A percentile compares a stretch with the other conserved stretches of the same genome.
These are phyloP conservation scores for Plasmodium sp. DNA, from an alignment of 169 alveolate genomes.

Conservation along the genomic window DNA sequence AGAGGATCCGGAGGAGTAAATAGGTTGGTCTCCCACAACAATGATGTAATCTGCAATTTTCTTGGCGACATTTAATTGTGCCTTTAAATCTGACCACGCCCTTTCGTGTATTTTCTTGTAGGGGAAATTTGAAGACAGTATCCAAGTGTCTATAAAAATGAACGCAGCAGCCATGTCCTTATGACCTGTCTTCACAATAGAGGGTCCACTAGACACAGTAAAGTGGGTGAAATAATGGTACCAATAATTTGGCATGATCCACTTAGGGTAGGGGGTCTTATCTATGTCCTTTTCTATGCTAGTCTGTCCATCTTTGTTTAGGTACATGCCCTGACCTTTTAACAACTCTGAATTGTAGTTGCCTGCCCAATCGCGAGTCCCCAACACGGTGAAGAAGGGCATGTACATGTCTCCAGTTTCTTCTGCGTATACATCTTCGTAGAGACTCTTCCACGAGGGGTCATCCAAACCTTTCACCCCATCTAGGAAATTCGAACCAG, in stretches of 20 bases:
- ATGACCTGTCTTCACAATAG: constrained; percentile 84
- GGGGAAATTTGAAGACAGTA: constrained; percentile 89
- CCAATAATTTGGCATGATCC: constrained; percentile 95
- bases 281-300: constrained; percentile 55
- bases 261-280: constrained; percentile 83
- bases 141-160: constrained; percentile 92
- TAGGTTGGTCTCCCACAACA: constrained; percentile 93
- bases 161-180: constrained; percentile 89
- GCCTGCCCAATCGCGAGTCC: constrained; percentile 90
- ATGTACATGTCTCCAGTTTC: constrained; percentile 85
- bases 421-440: constrained; percentile 86
- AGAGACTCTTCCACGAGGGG: constrained; percentile 83
- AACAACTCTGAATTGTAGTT: constrained; percentile 85
- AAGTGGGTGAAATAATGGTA: constrained; percentile 90
- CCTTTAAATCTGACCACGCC: constrained; percentile 90
- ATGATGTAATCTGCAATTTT: constrained; percentile 88
- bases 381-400: constrained; percentile 90
- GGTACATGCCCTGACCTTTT: constrained; percentile 82
- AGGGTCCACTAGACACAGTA: constrained; percentile 83
- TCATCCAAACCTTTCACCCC: constrained; percentile 87
- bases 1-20: constrained; percentile 89
- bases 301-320: constrained; percentile 69
- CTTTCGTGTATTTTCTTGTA: constrained; percentile 85
- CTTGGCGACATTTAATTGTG: constrained; percentile 89
- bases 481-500: constrained; percentile 89